Conservation (phyloP, 2,329 filamentous ascomycete genomes). For the Fusarium dimerum region DNA sequence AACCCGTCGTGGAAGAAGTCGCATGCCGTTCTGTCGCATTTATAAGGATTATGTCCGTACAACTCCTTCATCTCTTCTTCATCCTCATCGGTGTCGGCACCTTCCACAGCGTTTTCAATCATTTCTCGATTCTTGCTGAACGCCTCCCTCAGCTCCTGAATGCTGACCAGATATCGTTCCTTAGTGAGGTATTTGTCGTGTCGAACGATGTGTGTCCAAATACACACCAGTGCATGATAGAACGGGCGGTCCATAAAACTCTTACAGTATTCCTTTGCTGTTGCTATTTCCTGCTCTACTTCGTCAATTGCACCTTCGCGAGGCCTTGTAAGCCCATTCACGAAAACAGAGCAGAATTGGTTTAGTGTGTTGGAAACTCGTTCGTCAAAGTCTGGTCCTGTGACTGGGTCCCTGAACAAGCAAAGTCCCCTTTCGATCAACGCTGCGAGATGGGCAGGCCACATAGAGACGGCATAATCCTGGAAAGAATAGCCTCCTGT, state of each 20-base stretch:
- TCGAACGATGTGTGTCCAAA: background rate
- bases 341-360: background rate
- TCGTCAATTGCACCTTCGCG: background rate
- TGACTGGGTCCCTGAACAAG: background rate
- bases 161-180: background rate
- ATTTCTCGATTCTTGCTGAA: background rate
- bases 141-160: background rate
- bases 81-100: conserved; percentile 11
- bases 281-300: background rate
- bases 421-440: background rate
- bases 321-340: background rate
- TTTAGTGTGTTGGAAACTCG: background rate
- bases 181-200: background rate
- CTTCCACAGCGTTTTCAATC: background rate
- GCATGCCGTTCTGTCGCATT: conserved; percentile 43
- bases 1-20: conserved; percentile 46
- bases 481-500: conserved; percentile 38
- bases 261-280: background rate
- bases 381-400: background rate
- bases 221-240: background rate
- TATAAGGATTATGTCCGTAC: conserved; percentile 42
- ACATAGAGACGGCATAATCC: conserved; percentile 33
- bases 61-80: conserved; percentile 21
- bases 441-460: background rate
- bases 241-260: background rate